These are phyloP conservation scores for Erigeron canadensis DNA, from an alignment of 129 eudicot genomes.

Conservation along the genomic window DNA sequence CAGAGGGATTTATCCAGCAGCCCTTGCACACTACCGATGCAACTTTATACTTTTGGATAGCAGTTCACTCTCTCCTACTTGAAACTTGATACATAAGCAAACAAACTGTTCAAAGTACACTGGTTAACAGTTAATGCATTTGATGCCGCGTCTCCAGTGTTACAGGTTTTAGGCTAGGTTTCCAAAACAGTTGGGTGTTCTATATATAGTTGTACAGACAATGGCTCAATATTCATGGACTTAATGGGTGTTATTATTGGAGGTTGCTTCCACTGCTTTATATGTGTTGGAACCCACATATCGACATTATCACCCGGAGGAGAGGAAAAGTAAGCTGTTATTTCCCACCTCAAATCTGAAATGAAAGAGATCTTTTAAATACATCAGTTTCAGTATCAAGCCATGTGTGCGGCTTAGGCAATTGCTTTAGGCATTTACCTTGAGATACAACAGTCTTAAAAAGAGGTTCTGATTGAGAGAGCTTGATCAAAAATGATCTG, in stretches of 20 bases:
- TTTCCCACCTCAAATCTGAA: conserved; percentile 89
- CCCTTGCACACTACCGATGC: too few relatives aligned
- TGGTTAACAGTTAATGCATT: too few relatives aligned
- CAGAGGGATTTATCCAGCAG: too few relatives aligned
- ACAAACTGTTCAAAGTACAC: background rate
- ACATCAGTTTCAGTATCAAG: conserved; percentile 5
- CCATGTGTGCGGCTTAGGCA: background rate
- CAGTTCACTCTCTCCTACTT: too few relatives aligned
- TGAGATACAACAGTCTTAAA: conserved; percentile 49
- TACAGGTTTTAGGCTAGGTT: conserved; percentile 28
- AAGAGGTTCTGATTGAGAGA: conserved; percentile 60
- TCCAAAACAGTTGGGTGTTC: conserved; percentile 72
- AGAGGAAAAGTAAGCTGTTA: conserved; percentile 62
- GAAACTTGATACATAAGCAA: background rate
- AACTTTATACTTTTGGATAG: too few relatives aligned
- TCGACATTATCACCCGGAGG: conserved; percentile 55
- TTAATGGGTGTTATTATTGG: conserved; percentile 78
- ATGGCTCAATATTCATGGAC: conserved; percentile 76
- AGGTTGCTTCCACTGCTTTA: conserved; percentile 79
- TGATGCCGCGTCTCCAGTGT: background rate
- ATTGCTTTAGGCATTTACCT: conserved; percentile 41
- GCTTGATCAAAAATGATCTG: conserved; percentile 77
- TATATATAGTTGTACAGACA: conserved; percentile 71
- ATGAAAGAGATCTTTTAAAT: background rate
- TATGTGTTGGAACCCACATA: conserved; percentile 67